Conservation (phyloP, 148 eudicot genomes). For the Spergularia bocconei region DNA sequence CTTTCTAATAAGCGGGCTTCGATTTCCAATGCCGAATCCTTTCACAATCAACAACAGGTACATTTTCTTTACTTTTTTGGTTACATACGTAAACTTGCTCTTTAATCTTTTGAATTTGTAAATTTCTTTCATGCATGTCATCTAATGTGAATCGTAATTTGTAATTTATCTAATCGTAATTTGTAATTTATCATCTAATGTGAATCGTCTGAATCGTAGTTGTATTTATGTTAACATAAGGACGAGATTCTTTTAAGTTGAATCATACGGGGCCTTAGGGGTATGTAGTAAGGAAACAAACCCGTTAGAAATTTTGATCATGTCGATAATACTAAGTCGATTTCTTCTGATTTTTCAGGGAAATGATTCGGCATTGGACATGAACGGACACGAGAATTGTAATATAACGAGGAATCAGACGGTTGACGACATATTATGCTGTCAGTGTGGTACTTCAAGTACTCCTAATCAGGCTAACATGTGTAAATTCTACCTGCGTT, state of each 20-base stretch:
- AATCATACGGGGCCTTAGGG: too few species aligned
- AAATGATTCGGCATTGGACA: background rate
- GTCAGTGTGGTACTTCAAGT: slow-evolving; percentile 14
- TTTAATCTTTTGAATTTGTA: background rate
- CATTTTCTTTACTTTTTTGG: background rate
- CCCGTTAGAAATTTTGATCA: too few species aligned
- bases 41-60: background rate
- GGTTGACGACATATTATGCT: slow-evolving; percentile 10
- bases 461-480: slow-evolving; percentile 18
- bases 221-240: too few species aligned
- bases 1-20: background rate
- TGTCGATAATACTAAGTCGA: too few species aligned
- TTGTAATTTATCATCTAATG: too few species aligned
- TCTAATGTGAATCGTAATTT: too few species aligned
- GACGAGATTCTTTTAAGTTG: too few species aligned
- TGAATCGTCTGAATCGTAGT: too few species aligned
- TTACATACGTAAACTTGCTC: background rate
- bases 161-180: too few species aligned
- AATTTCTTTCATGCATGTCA: background rate
- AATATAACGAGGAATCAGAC: slow-evolving; percentile 1
- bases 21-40: background rate
- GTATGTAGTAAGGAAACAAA: too few species aligned
- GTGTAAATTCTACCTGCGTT: slow-evolving; percentile 1
- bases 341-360: background rate
- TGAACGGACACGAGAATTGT: background rate